Conservation (phyloP, 31 red algal species). For the Asparagopsis taxiformis region DNA sequence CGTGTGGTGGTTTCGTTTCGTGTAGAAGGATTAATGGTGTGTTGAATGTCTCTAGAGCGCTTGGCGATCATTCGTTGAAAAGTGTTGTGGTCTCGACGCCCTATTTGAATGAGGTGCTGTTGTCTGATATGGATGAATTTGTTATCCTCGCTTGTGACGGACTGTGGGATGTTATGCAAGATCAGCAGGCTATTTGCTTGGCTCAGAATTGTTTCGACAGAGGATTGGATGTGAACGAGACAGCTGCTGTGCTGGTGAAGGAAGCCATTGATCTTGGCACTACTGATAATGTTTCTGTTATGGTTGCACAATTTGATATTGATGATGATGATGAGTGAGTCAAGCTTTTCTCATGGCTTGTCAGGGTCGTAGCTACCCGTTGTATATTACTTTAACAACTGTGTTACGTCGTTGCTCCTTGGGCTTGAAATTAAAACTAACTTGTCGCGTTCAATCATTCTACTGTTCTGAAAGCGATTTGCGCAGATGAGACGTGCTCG, state of each 20-base stretch:
- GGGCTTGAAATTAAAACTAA: not conserved
- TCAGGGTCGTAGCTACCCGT: not conserved
- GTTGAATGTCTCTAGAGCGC: slow-evolving; percentile 76
- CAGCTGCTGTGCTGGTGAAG: slow-evolving; percentile 63
- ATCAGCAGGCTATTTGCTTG: slow-evolving; percentile 49
- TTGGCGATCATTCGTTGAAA: slow-evolving; percentile 91
- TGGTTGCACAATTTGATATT: slow-evolving; percentile 63
- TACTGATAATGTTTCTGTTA: slow-evolving; percentile 91
- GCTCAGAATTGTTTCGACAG: slow-evolving; percentile 29
- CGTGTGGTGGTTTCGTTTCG: slow-evolving; percentile 76
- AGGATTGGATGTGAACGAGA: slow-evolving; percentile 39
- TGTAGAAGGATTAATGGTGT: slow-evolving; percentile 72
- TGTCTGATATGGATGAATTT: slow-evolving; percentile 71
- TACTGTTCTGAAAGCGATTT: too few species aligned
- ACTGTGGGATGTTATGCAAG: slow-evolving; percentile 90
- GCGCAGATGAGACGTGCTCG: too few species aligned
- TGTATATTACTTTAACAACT: not conserved
- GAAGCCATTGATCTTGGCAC: slow-evolving; percentile 58
- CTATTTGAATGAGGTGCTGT: slow-evolving; percentile 34
- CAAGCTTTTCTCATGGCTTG: not conserved
- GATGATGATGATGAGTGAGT: slow-evolving; percentile 24
- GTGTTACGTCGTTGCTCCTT: not conserved
- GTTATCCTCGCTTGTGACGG: slow-evolving; percentile 93
- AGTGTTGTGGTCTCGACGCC: slow-evolving; percentile 74
- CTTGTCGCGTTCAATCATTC: too few species aligned